Base-by-base conservation (phyloP, 2,329 filamentous ascomycete genomes). In the Macrophomina tecta region DNA sequence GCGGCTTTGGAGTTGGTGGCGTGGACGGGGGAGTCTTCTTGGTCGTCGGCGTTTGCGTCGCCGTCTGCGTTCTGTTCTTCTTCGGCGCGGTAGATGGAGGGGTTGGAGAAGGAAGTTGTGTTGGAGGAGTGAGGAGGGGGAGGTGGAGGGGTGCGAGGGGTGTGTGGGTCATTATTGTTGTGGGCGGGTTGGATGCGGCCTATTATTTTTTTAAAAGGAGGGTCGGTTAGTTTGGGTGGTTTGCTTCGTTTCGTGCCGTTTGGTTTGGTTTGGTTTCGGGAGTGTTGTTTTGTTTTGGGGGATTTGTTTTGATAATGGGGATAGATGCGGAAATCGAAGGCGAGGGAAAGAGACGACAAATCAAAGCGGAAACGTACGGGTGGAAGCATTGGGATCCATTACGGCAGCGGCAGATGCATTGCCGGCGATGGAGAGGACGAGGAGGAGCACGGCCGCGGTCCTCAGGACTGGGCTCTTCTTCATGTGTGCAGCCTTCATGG, bases 401-500 rank as follows among this genome's bases (percentile, higher is more conserved):
- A 30, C 56, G 30, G 56, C 56, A n/a, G 42, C 56, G 11, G 56
- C 18, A 18, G 18, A 61, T 3, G 56, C 42, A 23, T 42, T 61
- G 56, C 42, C 46, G 7, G 58, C 58, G n/a, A 62, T 62, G 16
- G 58, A 62, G 30, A 62, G 58, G 11, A 48, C 45, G n/a, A 62
- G 45, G 11, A 62, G 32, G 30, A 62, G 45, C 6, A 49, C 30
- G 30, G 58, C 30, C 9, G 58, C 58, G 4, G 58, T 62, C 58
- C 18, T 62, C 58, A 62, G 18, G 30, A 62, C 16, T 16, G 34
- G 32, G 34, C 32, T 36, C n/a, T 40, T 36, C 16, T 23, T 38
- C 34, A n/a, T 30, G 3, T 16, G 30, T n/a, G 14, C 30, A 4
- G 49, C 16, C 49, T 5, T 52, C 49, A 52, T 61, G 53, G 23